These are phyloP conservation scores for Teratosphaeria viscida DNA, from an alignment of 2,329 filamentous ascomycete genomes.

Conservation along the genomic window DNA sequence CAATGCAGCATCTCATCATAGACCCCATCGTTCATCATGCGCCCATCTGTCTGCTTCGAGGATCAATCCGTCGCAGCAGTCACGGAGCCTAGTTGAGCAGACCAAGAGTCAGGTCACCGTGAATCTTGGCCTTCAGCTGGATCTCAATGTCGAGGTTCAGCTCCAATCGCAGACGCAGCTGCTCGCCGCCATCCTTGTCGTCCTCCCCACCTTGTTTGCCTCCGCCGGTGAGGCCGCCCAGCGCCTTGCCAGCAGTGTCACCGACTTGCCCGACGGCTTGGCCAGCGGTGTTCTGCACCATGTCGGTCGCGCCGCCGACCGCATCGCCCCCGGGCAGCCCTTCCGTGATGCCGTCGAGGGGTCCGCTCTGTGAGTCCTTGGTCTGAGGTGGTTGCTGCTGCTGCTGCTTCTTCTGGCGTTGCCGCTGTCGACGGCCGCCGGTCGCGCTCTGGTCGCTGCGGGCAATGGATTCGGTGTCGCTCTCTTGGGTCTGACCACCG, in stretches of 20 bases:
- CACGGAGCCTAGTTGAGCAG: constrained; percentile 27
- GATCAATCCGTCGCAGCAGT: not conserved
- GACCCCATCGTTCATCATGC: not conserved
- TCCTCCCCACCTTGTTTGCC: constrained; percentile 23
- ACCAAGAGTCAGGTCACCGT: constrained; percentile 52
- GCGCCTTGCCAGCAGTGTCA: constrained; percentile 34
- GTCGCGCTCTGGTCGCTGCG: constrained; percentile 44
- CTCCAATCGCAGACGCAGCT: constrained; percentile 47
- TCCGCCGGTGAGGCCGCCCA: constrained; percentile 39
- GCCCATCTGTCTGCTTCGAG: not conserved
- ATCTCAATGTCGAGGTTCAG: constrained; percentile 54
- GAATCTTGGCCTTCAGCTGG: constrained; percentile 54
- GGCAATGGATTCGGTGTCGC: constrained; percentile 44
- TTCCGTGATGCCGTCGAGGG: constrained; percentile 48
- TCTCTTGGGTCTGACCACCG: constrained; percentile 26
- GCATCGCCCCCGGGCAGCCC: constrained; percentile 42
- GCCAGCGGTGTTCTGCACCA: constrained; percentile 47
- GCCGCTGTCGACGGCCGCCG: constrained; percentile 47
- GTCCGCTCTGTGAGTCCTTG: constrained; percentile 35
- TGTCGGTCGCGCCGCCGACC: constrained; percentile 42
- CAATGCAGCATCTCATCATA: not conserved
- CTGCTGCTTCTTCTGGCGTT: constrained; percentile 39
- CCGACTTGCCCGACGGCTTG: constrained; percentile 34
- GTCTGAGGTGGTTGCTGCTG: constrained; percentile 21
- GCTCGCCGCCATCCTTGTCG: constrained; percentile 35